A percentile compares a stretch with the other conserved stretches of the same genome.
Conservation (phyloP, 148 eudicot species). For the Chenopodium berlandieri region DNA sequence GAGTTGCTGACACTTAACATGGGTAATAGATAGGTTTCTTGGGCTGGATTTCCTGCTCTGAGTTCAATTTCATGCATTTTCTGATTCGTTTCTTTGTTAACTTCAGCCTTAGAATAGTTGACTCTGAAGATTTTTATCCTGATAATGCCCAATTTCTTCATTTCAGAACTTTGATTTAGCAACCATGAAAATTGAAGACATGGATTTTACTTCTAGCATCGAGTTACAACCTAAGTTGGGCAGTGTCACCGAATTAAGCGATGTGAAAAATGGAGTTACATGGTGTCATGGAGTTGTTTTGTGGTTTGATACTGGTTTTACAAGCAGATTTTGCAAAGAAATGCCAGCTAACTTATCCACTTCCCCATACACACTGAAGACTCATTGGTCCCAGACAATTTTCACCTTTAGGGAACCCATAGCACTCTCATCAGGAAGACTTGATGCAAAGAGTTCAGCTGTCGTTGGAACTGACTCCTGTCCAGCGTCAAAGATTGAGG, state of each 20-base stretch:
- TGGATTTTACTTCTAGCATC: conserved; percentile 78
- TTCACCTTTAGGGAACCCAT: conserved; percentile 83
- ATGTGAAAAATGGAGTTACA: conserved; percentile 23
- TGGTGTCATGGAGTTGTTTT: conserved; percentile 80
- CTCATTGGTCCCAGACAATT: conserved; percentile 93
- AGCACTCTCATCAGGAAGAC: conserved; percentile 43
- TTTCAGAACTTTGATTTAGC: conserved; percentile 79
- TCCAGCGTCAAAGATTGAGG: conserved; percentile 60
- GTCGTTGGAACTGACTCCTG: conserved; percentile 52
- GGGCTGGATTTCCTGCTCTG: not conserved
- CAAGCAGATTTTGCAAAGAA: conserved; percentile 79
- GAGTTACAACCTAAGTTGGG: conserved; percentile 49
- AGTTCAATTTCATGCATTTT: not conserved
- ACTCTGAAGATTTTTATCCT: not conserved
- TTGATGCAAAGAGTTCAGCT: conserved; percentile 29
- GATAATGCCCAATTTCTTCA: conserved; percentile 14
- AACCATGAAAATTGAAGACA: conserved; percentile 65
- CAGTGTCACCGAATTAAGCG: conserved; percentile 8
- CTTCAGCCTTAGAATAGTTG: not conserved
- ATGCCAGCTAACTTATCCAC: conserved; percentile 65
- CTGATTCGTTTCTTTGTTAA: not conserved
- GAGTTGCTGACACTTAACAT: too few species aligned
- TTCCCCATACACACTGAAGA: conserved; percentile 66
- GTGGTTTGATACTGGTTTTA: conserved; percentile 94
- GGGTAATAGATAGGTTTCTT: not conserved